Evolutionary conservation across 352 stramenopile genomes (phyloP).

Genomic region (Globisporangium middletonii): DNA sequence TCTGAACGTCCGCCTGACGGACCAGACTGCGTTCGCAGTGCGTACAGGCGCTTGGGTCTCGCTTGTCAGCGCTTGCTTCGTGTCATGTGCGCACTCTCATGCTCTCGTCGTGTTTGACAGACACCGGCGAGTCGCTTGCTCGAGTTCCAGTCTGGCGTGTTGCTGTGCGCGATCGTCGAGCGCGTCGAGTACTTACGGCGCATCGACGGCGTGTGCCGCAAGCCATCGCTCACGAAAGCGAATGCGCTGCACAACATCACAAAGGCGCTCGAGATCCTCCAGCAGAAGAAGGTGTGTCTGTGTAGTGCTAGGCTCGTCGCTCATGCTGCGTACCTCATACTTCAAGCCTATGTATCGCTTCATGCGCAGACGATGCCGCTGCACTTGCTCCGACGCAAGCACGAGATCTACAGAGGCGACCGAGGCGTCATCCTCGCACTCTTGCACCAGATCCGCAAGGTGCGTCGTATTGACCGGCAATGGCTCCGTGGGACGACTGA

Average conservation of each 20-base stretch:
- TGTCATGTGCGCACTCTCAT: not conserved
- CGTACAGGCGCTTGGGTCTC: not conserved
- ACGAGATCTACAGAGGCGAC: constrained; percentile 32
- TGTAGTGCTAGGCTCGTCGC: too few relatives aligned
- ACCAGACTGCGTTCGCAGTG: constrained; percentile 29
- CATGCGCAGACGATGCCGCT: constrained; percentile 40
- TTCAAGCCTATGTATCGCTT: not conserved
- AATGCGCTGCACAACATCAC: constrained; percentile 69
- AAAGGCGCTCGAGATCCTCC: constrained; percentile 54
- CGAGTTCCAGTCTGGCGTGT: constrained; percentile 56
- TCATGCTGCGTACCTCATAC: too few relatives aligned
- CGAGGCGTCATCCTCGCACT: constrained; percentile 30
- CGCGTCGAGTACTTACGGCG: constrained; percentile 61
- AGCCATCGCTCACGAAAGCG: constrained; percentile 33
- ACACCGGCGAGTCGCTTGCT: constrained; percentile 17
- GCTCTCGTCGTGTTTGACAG: constrained; percentile 11
- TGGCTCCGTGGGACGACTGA: not conserved
- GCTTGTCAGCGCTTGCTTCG: not conserved
- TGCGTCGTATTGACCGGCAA: not conserved
- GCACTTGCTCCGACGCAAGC: constrained; percentile 32
- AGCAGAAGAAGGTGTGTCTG: constrained; percentile 48
- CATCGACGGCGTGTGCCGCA: constrained; percentile 39
- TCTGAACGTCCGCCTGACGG: constrained; percentile 23
- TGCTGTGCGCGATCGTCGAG: constrained; percentile 61
- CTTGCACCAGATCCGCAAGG: constrained; percentile 41